Base-by-base conservation (phyloP, 352 stramenopile species). In the Pelagophyceae sp. region DNA sequence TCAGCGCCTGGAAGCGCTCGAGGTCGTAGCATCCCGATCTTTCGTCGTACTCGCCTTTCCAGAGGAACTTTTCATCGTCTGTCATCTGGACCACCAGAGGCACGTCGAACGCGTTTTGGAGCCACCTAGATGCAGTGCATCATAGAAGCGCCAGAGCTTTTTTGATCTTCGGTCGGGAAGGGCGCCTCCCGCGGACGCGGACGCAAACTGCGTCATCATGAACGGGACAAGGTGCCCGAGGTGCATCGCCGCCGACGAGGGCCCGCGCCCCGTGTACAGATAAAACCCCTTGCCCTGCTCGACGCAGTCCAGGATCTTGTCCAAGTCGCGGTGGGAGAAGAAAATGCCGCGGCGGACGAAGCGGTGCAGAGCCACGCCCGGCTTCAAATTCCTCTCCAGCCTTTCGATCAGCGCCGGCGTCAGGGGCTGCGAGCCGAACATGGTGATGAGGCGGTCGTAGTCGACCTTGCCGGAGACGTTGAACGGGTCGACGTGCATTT, bases 51-150 rank as follows among this genome's bases (percentile, higher is more conserved):
- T 82, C 78, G 33, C 87, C 94, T 86, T 99, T 99, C 87, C 98
- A 99, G 17, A 99, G 82, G 80, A 99, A 99, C 86, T 99, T 99
- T 83, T 99, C 96, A 84, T 99, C 97, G 83, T 99, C 97, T 2
- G 97, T 99, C 72, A 99, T 94, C 87, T 99, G 97, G 83, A 99
- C 98, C 78, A 99, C 96, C 72, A 99, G 88, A 20, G 97, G 97
- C 82, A 97, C 95, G 75, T 98, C 88, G 80, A 99, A 99, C 64
- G 97, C 96, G 78, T 97, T 93, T 81, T 98, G 94, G 50, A 96
- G 81, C 91, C 91, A 97, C n/a, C n/a, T n/a, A n/a, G n/a, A n/a
- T n/a, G n/a, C n/a, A n/a, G n/a, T n/a, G n/a, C n/a, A n/a, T 71
- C 92, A 64, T 64, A 27, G n/a, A n/a, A n/a, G n/a, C n/a, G n/a